Evolutionary conservation across 768 basidiomycete genomes (phyloP), one percentile per base, ranked within the genome.

Genomic region (Pleurotus salmoneostramineus): DNA sequence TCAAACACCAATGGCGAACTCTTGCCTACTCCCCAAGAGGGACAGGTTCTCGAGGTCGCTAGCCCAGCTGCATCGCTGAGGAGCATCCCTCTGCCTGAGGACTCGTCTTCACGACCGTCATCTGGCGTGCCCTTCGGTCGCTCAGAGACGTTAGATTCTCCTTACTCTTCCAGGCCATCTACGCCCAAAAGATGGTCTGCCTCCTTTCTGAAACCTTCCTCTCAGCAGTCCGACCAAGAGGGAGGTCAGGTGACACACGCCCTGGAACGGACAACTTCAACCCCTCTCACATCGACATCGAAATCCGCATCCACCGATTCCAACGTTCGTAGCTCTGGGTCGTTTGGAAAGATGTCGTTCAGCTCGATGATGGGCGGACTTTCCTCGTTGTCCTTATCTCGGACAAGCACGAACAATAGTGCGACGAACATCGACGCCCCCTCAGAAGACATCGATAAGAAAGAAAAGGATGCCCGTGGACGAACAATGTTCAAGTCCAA

Each of bases 281-380:
- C 71, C 51, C 68, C 37, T 31, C 37, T 59, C 59, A 35, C 61
- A 56, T 31, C 50, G 56, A 61, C 67, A 60, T 57, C 69, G 50
- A 71, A 74, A 52, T 66, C 77, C 4, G 66, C 21, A 27, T 27
- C 21, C 21, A 27, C 21, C 21, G 21, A 27, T 27, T 27, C 75
- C 1, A 79, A 67, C 58, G 49, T 58, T 66, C 65, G 75, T 70
- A 62, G 65, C 11, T 67, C 73, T 8, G 79, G 79, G 37, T 81
- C 85, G 0, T 88, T 89, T 65, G 76, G 82, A 56, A 84, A 82
- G 62, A 81, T 78, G 71, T 81, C 88, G 0, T 76, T 92, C 58
- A 84, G 81, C 61, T 79, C 78, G 35, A 85, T 91, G 84, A 87
- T 91, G 73, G 84, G 83, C 37, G 83, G 84, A 1, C 75, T 89